These are phyloP conservation scores for Eucommia ulmoides DNA, from an alignment of 257 asterid species.

Conservation along the genomic window DNA sequence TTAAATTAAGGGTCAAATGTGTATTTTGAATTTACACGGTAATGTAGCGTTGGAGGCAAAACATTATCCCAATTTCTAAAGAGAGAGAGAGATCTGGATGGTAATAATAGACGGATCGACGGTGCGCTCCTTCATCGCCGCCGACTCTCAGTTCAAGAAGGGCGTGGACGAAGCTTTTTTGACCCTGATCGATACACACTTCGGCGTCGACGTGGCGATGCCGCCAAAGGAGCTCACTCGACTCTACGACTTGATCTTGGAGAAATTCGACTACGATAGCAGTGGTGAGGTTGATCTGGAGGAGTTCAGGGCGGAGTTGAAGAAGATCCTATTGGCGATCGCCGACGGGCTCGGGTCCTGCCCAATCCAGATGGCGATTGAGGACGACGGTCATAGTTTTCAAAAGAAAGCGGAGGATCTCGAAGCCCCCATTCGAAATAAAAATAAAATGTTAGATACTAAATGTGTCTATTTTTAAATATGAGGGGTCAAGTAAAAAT, in stretches of 20 bases:
- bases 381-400: no score
- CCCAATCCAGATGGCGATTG: neutral
- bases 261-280: neutral
- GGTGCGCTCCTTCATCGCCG: neutral
- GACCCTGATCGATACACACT: neutral
- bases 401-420: no score
- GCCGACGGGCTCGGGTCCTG: neutral
- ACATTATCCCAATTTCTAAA: neutral
- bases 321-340: neutral
- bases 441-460: no score
- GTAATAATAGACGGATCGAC: neutral
- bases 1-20: no score
- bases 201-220: neutral
- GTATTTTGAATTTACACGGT: no score
- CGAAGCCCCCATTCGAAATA: no score
- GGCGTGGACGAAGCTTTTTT: no score
- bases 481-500: no score
- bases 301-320: neutral
- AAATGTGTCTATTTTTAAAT: no score
- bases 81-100: neutral
- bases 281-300: neutral
- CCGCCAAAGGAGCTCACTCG: neutral
- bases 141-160: no score
- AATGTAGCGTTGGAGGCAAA: no score
- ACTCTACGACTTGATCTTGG: neutral